phyloP scores from a whole-genome alignment of 2,329 filamentous ascomycete genomes.

The Xylariaceae sp. region DNA sequence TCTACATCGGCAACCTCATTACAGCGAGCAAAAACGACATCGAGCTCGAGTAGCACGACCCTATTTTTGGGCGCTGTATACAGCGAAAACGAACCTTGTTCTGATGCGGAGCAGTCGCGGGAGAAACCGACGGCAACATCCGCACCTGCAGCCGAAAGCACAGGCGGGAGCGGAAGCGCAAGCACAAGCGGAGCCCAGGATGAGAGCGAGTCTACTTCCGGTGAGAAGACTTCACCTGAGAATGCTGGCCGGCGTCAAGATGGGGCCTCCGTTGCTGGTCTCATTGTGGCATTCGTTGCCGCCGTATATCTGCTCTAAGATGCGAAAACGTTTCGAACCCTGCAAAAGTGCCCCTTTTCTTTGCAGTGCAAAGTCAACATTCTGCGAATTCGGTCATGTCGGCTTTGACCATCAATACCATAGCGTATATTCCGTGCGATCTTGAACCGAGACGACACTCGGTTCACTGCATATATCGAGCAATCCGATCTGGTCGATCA shows the following conservation, averaged over 20 bases:
- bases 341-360: conserved; percentile 2
- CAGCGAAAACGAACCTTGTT: conserved; percentile 45
- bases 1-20: conserved; percentile 8
- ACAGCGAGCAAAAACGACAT: conserved; percentile 3
- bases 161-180: conserved; percentile 26
- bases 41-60: conserved; percentile 18
- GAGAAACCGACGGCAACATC: conserved; percentile 25
- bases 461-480: conserved; percentile 24
- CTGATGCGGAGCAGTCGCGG: conserved; percentile 15
- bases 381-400: conserved; percentile 1
- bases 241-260: conserved; percentile 42
- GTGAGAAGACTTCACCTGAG: conserved; percentile 41
- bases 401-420: conserved; percentile 2
- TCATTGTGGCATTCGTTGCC: conserved; percentile 52
- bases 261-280: conserved; percentile 47
- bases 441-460: conserved; percentile 1
- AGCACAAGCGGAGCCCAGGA: conserved; percentile 11
- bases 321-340: neutral
- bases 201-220: conserved; percentile 29
- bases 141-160: conserved; percentile 33
- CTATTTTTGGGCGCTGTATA: conserved; percentile 45
- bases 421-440: conserved; percentile 17
- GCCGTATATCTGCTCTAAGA: conserved; percentile 36
- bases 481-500: conserved; percentile 24
- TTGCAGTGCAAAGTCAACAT: conserved; percentile 9